Evolutionary conservation across 106 monocot genomes (phyloP).

Genomic region (Vanilla planifolia): DNA sequence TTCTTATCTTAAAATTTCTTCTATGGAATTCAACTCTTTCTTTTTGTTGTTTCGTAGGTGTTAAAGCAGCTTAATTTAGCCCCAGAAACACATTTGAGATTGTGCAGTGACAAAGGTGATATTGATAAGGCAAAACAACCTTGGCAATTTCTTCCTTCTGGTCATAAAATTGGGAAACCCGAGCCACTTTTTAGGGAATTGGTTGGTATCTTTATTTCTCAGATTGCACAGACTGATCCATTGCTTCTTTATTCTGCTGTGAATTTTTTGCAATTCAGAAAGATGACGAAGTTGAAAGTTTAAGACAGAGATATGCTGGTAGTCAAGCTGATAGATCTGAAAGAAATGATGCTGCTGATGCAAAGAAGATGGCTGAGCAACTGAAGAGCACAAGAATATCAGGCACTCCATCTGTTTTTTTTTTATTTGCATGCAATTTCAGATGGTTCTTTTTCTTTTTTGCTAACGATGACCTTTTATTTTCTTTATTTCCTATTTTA

Average conservation of each 20-base stretch:
- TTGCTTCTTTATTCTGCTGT: conserved; percentile 1
- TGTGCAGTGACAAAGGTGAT: conserved; percentile 68
- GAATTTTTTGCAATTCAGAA: conserved; percentile 34
- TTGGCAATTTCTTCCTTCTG: conserved; percentile 79
- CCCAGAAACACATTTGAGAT: conserved; percentile 35
- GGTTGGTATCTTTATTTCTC: conserved; percentile 28
- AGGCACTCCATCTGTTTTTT: conserved; percentile 28
- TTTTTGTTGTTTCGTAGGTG: conserved; percentile 40
- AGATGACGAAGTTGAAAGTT: conserved; percentile 80
- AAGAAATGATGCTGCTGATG: conserved; percentile 61
- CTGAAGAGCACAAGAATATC: conserved; percentile 57
- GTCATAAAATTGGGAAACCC: conserved; percentile 86
- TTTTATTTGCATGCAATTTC: not conserved
- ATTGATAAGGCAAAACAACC: conserved; percentile 52
- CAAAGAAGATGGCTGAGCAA: conserved; percentile 54
- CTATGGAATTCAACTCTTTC: conserved; percentile 15
- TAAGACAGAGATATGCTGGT: conserved; percentile 80
- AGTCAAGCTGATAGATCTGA: conserved; percentile 84
- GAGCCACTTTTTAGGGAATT: conserved; percentile 85
- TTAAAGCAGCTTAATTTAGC: conserved; percentile 77
- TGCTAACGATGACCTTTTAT: too few relatives aligned
- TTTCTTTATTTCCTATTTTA: too few relatives aligned
- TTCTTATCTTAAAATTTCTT: not conserved
- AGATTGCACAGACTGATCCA: not conserved
- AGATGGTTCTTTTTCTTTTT: too few relatives aligned